A percentile compares a stretch with the other conserved stretches of the same genome.
Conservation (phyloP, 2,329 filamentous ascomycete species). For the Ciborinia camelliae region DNA sequence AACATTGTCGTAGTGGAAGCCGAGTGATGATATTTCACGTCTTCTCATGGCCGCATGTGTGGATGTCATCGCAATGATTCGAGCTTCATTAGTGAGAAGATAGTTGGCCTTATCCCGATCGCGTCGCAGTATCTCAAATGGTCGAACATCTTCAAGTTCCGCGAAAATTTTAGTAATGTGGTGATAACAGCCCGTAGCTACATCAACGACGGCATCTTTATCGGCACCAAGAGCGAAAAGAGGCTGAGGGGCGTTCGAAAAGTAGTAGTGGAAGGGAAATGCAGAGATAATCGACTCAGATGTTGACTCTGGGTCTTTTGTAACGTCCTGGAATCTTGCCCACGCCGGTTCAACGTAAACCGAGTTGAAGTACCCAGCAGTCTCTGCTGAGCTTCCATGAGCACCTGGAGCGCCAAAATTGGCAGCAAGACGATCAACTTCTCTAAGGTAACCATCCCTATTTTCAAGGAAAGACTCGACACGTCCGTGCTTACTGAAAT, state of each 20-base stretch:
- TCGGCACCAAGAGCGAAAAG: constrained; percentile 68
- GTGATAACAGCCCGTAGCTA: constrained; percentile 78
- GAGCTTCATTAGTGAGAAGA: constrained; percentile 89
- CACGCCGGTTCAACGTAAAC: constrained; percentile 88
- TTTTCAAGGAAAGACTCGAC: constrained; percentile 95
- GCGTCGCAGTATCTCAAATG: constrained; percentile 88
- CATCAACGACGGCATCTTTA: constrained; percentile 66
- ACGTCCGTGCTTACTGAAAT: constrained; percentile 89
- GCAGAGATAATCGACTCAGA: constrained; percentile 61
- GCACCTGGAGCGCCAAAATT: constrained; percentile 86
- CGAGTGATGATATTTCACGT: constrained; percentile 84
- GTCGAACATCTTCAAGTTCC: constrained; percentile 87
- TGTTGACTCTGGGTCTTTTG: constrained; percentile 54
- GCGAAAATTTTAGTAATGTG: constrained; percentile 89
- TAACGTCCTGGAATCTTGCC: constrained; percentile 73
- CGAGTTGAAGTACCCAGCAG: constrained; percentile 91
- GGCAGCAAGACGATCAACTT: constrained; percentile 81
- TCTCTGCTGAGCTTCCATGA: constrained; percentile 96
- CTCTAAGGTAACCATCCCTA: constrained; percentile 69
- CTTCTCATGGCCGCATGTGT: constrained; percentile 95
- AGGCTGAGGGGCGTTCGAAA: constrained; percentile 80
- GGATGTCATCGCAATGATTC: constrained; percentile 97
- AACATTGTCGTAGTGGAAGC: constrained; percentile 96
- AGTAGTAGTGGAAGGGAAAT: constrained; percentile 89
- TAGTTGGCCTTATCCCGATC: constrained; percentile 95